Percentiles rank a stretch among this genome's conserved stretches.
phyloP scores from a whole-genome alignment of 495 filamentous ascomycete species.

The Corynascus novoguineensis region DNA sequence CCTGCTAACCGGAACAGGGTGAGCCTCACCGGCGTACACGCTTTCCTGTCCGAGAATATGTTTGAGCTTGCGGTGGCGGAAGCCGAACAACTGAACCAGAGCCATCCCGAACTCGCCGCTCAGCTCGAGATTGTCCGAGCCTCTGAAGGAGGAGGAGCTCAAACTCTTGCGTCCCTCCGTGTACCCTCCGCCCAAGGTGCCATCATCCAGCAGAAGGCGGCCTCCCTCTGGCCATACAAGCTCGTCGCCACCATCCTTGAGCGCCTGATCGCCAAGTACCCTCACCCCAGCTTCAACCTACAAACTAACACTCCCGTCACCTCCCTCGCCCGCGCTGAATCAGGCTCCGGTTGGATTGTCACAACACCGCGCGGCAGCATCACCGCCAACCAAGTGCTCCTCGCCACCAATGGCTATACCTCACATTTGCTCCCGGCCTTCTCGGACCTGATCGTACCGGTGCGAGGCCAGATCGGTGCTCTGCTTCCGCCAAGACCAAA shows the following conservation, averaged over 20 bases:
- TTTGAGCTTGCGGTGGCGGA: conserved; percentile 41
- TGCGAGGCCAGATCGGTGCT: conserved; percentile 67
- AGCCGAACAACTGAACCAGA: conserved; percentile 37
- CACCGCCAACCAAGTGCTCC: conserved; percentile 53
- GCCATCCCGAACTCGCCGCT: conserved; percentile 48
- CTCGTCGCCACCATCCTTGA: conserved; percentile 63
- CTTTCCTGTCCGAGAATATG: conserved; percentile 45
- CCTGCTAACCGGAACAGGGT: conserved; percentile 31
- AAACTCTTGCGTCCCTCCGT: conserved; percentile 28
- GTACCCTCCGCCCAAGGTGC: conserved; percentile 43
- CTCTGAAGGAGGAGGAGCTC: background rate
- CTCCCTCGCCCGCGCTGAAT: conserved; percentile 27
- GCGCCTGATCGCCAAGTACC: conserved; percentile 38
- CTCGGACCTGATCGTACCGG: conserved; percentile 66
- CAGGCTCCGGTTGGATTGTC: conserved; percentile 43
- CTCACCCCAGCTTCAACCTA: conserved; percentile 50
- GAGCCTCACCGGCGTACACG: conserved; percentile 40
- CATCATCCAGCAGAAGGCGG: conserved; percentile 42
- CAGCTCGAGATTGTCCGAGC: conserved; percentile 28
- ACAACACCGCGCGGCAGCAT: conserved; percentile 60
- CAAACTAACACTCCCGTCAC: conserved; percentile 69
- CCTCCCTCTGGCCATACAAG: conserved; percentile 72
- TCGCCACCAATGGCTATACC: conserved; percentile 77
- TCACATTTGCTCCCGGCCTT: conserved; percentile 65
- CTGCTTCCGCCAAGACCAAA: conserved; percentile 48